Evolutionary conservation across 768 basidiomycete species (phyloP).

Genomic region (Podaxis sp.): DNA sequence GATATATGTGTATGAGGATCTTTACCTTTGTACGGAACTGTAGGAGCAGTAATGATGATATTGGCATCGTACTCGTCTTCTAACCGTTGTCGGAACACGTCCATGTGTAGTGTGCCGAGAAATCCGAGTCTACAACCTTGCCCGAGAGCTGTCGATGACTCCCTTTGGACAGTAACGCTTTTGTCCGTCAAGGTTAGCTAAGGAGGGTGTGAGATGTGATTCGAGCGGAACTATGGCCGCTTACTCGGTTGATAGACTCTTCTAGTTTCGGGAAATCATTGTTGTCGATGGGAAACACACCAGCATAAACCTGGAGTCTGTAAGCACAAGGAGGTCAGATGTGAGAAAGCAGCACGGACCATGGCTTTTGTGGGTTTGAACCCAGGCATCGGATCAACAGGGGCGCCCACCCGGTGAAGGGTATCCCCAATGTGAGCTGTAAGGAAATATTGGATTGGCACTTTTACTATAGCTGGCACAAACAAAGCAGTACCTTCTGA

Average conservation of each 20-base stretch:
- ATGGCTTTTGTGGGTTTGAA: conserved; percentile 94
- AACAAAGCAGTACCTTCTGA: conserved; percentile 64
- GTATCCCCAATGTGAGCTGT: conserved; percentile 95
- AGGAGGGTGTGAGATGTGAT: conserved; percentile 11
- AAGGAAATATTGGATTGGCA: conserved; percentile 3
- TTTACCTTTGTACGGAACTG: conserved; percentile 88
- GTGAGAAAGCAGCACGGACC: conserved; percentile 42
- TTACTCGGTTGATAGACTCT: conserved; percentile 88
- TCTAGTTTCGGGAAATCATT: conserved; percentile 92
- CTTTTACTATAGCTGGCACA: background rate
- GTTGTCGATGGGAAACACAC: conserved; percentile 90
- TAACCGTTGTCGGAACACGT: conserved; percentile 90
- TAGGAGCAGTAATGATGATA: conserved; percentile 93
- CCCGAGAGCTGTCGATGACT: conserved; percentile 91
- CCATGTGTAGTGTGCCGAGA: conserved; percentile 94
- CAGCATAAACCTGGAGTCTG: conserved; percentile 79
- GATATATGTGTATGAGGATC: background rate
- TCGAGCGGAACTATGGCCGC: conserved; percentile 22
- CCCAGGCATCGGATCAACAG: conserved; percentile 82
- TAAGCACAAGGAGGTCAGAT: background rate
- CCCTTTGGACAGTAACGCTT: conserved; percentile 86
- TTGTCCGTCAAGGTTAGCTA: conserved; percentile 85
- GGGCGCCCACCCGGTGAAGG: conserved; percentile 68
- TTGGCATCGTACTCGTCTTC: conserved; percentile 97
- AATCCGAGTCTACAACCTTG: conserved; percentile 96